Conservation (phyloP, 805 yeast genomes). For the Spencermartinsiella europaea region DNA sequence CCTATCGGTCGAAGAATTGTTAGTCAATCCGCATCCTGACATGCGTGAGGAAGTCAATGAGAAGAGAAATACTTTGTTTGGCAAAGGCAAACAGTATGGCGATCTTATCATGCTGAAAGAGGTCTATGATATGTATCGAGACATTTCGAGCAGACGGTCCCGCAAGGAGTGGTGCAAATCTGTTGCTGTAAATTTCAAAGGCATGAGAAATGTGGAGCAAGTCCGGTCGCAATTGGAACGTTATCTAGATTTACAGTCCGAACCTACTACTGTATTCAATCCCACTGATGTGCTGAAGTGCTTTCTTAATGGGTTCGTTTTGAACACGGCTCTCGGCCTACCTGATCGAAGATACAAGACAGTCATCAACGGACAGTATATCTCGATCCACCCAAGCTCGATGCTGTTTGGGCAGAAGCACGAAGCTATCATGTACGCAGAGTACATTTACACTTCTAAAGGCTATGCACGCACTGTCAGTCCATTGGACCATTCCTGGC, state of each 20-base stretch:
- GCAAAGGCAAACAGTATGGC: slow-evolving; percentile 68
- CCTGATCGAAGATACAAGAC: slow-evolving; percentile 93
- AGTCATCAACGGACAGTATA: slow-evolving; percentile 61
- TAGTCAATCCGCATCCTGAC: slow-evolving; percentile 75
- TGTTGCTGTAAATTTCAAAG: slow-evolving; percentile 68
- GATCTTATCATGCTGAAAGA: slow-evolving; percentile 82
- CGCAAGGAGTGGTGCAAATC: slow-evolving; percentile 79
- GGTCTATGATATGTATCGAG: slow-evolving; percentile 52
- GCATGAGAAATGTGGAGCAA: slow-evolving; percentile 68
- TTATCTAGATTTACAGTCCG: slow-evolving; percentile 46
- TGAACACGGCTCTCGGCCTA: slow-evolving; percentile 88
- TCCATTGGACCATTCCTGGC: slow-evolving; percentile 75
- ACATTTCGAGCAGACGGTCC: slow-evolving; percentile 45
- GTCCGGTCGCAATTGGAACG: slow-evolving; percentile 70
- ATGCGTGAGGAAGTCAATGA: slow-evolving; percentile 79
- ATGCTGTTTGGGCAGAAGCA: slow-evolving; percentile 72
- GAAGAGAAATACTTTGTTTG: slow-evolving; percentile 61
- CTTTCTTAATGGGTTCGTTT: slow-evolving; percentile 76
- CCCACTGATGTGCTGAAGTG: slow-evolving; percentile 54
- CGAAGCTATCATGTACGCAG: slow-evolving; percentile 91
- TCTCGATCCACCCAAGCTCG: slow-evolving; percentile 88
- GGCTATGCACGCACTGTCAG: slow-evolving; percentile 92
- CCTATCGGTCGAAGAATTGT: slow-evolving; percentile 83
- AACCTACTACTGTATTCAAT: slow-evolving; percentile 15
- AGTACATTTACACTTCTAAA: slow-evolving; percentile 86